Base-by-base conservation (phyloP, 805 yeast species). In the Candida hungchunana region DNA sequence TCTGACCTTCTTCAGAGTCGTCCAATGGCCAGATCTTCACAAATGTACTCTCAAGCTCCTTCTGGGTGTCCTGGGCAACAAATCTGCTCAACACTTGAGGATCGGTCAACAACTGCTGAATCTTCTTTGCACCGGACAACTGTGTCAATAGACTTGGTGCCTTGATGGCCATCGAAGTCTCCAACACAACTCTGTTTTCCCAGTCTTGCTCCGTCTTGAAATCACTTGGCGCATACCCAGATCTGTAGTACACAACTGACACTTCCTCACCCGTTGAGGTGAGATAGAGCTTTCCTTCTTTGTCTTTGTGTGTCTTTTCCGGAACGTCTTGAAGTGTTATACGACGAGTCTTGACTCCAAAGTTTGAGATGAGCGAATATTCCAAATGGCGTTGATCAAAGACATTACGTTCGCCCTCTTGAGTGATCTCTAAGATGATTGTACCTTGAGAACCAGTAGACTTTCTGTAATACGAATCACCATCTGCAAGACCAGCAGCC, bases 121-220 rank as follows among this genome's bases (percentile, higher is more conserved):
- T 73, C 59, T 93, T 93, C 55, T 93, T 93, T 14, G 95, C 79
- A 1, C 99, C 99, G 16, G 95, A 76, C 39, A 93, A 67, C 60
- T 93, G 99, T 2, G 95, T 86, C 41, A 86, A 63, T 20, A 90
- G 64, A 4, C 93, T 79, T 2, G 99, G 99, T 43, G 96, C 90
- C 59, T 93, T 89, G 42, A 93, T 81, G 2, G 97, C 95, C 34
- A 67, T 58, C 9, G 89, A 73, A 7, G 74, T 67, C 56, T 93
- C 99, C 36, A 93, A 66, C 16, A 64, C 53, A 18, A 75, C 64
- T 52, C 99, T 73, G 9, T 84, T 81, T 11, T 71, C 72, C 98
- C 98, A 93, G 23, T 85, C 77, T 17, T 56, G 59, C 16, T 76
- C 79, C 24, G 66, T 47, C 3, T 72, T 70, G 60, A 82, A 93